phyloP scores from a whole-genome alignment of 768 basidiomycete genomes.

The Lactarius hatsudake region DNA sequence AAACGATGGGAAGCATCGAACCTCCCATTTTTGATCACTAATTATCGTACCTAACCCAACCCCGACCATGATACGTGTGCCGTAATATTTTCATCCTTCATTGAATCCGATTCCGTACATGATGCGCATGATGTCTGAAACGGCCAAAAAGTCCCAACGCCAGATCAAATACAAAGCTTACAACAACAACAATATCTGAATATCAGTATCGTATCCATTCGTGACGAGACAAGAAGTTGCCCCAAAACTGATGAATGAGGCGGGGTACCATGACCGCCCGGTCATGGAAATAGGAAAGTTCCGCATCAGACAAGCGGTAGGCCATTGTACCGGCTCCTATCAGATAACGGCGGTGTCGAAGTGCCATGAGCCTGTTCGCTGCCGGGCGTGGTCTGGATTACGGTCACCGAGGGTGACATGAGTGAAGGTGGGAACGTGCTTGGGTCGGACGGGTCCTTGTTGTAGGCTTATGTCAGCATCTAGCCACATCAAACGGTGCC shows the following conservation, averaged over 20 bases:
- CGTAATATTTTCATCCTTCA: background rate
- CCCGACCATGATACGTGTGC: background rate
- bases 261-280: background rate
- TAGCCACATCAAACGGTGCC: background rate
- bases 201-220: background rate
- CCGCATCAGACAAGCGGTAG: constrained; percentile 12
- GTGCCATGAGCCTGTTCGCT: background rate
- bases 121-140: background rate
- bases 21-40: background rate
- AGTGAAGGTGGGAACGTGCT: constrained; percentile 1
- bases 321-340: background rate
- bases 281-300: background rate
- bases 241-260: background rate
- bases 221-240: constrained; percentile 18
- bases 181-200: background rate
- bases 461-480: background rate
- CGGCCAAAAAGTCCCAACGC: background rate
- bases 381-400: background rate
- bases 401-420: background rate
- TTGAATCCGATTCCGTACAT: background rate
- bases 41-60: background rate
- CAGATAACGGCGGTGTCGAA: background rate
- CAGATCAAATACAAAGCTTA: background rate
- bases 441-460: constrained; percentile 6
- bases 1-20: background rate